Evolutionary conservation across 2,329 filamentous ascomycete genomes (phyloP), one percentile per base, ranked within the genome.

Genomic region (Phyllosticta capitalensis): DNA sequence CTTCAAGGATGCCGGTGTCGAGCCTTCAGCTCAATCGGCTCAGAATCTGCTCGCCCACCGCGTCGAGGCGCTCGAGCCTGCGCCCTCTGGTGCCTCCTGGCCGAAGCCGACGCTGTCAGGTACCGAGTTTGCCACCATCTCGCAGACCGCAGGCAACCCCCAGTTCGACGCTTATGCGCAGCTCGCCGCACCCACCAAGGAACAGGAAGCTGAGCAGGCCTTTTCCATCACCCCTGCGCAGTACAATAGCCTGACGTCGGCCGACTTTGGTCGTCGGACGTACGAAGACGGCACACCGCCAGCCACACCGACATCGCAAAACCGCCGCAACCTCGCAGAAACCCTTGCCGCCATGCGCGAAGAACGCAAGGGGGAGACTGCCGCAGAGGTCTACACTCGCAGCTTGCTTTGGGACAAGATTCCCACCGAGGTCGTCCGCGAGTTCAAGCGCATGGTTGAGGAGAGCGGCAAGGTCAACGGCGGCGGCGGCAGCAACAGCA

Each of bases 391-490:
- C 50, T 96, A 96, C 76, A 95, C 92, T 33, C 84, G 92, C 61
- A 95, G 90, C 63, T 81, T 97, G 63, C 84, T 97, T 61, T 96
- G 90, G 90, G 91, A 96, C 69, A 89, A 92, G 74, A 92, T 97
- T 67, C 92, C 94, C 14, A 83, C 85, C 66, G 91, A 97, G 64
- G 91, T 97, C 54, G 90, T 99, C 58, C 85, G 86, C 66, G 90
- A 92, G 72, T 97, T 97, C 78, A 89, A 89, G 68, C 89, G 90
- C 74, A 91, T 95, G 83, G 88, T 96, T 67, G 84, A 88, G 64
- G 88, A 94, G 69, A 87, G 82, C 75, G 86, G 69, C 58, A 57
- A 55, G 50, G 67, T 68, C 63, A 67, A 62, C 28, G 64, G 68
- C 33, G 19, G 52, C 45, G 30, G 30, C 30, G 28, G 28, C 12